These are phyloP conservation scores for Lepidopterella palustris DNA, from an alignment of 495 filamentous ascomycete genomes.

Conservation along the genomic window DNA sequence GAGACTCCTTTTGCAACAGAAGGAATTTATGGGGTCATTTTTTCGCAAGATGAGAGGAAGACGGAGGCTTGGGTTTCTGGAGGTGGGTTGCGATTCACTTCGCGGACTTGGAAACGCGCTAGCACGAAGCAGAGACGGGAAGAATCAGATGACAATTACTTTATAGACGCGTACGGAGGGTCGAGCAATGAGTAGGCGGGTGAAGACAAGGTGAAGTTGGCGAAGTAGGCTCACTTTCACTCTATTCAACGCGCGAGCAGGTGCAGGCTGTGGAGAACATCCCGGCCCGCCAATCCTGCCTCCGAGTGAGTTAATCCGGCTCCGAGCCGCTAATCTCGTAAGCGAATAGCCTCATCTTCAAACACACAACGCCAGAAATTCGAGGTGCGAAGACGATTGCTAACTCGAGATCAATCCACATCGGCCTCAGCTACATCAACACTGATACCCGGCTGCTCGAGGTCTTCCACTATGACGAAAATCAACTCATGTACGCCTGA, in stretches of 20 bases:
- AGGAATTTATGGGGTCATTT: neutral
- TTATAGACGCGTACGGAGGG: neutral
- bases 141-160: neutral
- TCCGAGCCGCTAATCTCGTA: slow-evolving; percentile 9
- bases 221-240: too few relatives aligned
- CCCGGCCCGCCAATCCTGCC: neutral
- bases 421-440: slow-evolving; percentile 11
- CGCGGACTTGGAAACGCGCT: too few relatives aligned
- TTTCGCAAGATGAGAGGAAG: too few relatives aligned
- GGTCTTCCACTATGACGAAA: slow-evolving; percentile 47
- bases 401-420: too few relatives aligned
- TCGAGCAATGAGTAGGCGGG: neutral
- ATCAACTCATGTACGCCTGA: slow-evolving; percentile 45
- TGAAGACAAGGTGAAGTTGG: neutral
- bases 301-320: neutral
- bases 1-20: too few relatives aligned
- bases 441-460: too few relatives aligned
- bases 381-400: slow-evolving; percentile 8
- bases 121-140: neutral
- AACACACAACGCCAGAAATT: slow-evolving; percentile 14
- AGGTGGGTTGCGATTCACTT: too few relatives aligned
- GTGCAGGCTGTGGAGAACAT: neutral
- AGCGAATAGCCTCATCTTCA: slow-evolving; percentile 19
- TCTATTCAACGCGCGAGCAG: too few relatives aligned
- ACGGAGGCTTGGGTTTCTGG: too few relatives aligned